Conservation (phyloP, 345 rosid species). For the Iberis pinnata region DNA sequence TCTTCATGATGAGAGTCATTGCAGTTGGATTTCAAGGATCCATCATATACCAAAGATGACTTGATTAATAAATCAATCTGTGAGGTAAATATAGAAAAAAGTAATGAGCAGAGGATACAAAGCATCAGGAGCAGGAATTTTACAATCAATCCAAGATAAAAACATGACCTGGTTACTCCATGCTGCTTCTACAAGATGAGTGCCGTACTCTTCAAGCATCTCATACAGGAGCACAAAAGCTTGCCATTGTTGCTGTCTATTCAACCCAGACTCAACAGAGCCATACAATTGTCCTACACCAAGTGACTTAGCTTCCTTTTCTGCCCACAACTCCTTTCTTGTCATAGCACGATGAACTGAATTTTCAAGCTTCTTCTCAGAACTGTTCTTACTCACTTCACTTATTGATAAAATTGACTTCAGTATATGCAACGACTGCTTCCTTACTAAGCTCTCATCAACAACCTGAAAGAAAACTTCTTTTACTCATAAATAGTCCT, state of each 20-base stretch:
- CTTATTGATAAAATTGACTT: slow-evolving; percentile 42
- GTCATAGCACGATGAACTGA: slow-evolving; percentile 46
- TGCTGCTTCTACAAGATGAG: slow-evolving; percentile 93
- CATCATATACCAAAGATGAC: slow-evolving; percentile 45
- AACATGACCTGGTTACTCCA: slow-evolving; percentile 81
- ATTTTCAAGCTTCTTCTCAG: slow-evolving; percentile 37
- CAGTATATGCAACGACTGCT: slow-evolving; percentile 81
- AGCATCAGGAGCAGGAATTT: slow-evolving; percentile 13
- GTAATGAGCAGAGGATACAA: slow-evolving; percentile 22
- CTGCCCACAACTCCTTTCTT: slow-evolving; percentile 76
- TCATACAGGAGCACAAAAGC: slow-evolving; percentile 80
- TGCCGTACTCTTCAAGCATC: slow-evolving; percentile 95
- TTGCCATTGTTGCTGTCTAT: slow-evolving; percentile 65
- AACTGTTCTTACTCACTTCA: slow-evolving; percentile 32
- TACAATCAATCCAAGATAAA: neutral
- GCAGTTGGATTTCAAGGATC: slow-evolving; percentile 35
- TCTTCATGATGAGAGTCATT: slow-evolving; percentile 36
- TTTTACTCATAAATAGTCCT: slow-evolving; percentile 9
- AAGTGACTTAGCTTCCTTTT: slow-evolving; percentile 82
- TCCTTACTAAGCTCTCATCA: slow-evolving; percentile 73
- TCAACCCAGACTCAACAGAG: slow-evolving; percentile 41
- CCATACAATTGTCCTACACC: slow-evolving; percentile 61
- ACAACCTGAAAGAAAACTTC: slow-evolving; percentile 45
- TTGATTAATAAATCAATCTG: slow-evolving; percentile 69
- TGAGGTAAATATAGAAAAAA: slow-evolving; percentile 23